Evolutionary conservation across 257 asterid species (phyloP).

Genomic region (Thymus mandschuricus): DNA sequence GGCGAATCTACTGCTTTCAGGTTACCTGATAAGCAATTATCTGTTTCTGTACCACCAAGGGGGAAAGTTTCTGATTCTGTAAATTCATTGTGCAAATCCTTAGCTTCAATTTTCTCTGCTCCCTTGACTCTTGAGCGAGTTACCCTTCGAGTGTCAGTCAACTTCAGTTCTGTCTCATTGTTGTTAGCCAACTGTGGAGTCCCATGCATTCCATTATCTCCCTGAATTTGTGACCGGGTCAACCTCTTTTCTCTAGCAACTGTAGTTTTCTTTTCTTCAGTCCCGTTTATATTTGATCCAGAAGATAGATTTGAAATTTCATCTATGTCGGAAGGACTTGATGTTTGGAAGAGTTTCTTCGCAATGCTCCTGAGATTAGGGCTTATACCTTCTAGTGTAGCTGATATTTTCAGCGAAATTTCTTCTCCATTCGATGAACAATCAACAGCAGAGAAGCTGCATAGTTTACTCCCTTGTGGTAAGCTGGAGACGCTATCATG

Average conservation of each 20-base stretch:
- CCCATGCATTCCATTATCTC: conserved; percentile 28
- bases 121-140: conserved; percentile 33
- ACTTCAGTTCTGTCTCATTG: conserved; percentile 10
- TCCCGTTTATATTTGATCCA: conserved; percentile 22
- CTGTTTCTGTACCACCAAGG: not conserved
- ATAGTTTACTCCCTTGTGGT: not conserved
- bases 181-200: conserved; percentile 21
- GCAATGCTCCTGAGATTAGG: conserved; percentile 31
- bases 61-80: conserved; percentile 13
- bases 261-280: conserved; percentile 26
- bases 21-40: conserved; percentile 21
- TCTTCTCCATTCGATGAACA: conserved; percentile 26
- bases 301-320: conserved; percentile 31
- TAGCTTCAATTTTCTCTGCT: conserved; percentile 27
- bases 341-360: conserved; percentile 49
- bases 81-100: conserved; percentile 24
- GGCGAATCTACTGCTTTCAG: conserved; percentile 23
- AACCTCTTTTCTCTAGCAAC: conserved; percentile 41
- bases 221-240: conserved; percentile 46
- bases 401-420: conserved; percentile 27
- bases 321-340: conserved; percentile 29
- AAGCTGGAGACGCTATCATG: not conserved
- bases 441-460: conserved; percentile 24
- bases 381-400: conserved; percentile 30
- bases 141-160: conserved; percentile 29